Base-by-base conservation (phyloP, 2,329 filamentous ascomycete genomes). In the Fusarium newnesense region DNA sequence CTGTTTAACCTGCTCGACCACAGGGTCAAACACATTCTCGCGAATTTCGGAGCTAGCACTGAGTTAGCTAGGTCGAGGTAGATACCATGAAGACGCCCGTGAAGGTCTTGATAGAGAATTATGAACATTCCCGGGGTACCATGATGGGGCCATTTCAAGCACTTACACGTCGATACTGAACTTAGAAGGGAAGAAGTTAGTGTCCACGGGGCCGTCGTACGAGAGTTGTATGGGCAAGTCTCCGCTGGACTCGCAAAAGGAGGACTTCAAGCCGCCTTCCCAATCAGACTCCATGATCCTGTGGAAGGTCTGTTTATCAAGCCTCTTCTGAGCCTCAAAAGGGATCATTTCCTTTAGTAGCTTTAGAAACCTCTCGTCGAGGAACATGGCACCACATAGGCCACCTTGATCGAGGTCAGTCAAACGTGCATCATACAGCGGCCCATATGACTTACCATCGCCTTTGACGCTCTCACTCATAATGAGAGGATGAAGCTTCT, bases 361-460 rank as follows among this genome's bases (percentile, higher is more conserved):
- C 0, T 59, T 5, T 2, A 73, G 9, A 49, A 86, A 86, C 0
- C 61, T 72, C 10, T 85, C 76, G 52, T 85, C 83, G 1, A 86
- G 76, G n/a, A 85, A 83, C 0, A 84, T 77, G 2, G 78, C 83
- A 2, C 85, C 84, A 11, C 82, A 85, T 0, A 86, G 70, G 0
- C 67, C 79, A 9, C 83, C 83, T 84, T 21, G 9, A 3, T 13
- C 9, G 13, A 36, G 9, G n/a, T 70, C 16, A 69, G 60, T 21
- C 18, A 19, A 39, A n/a, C 12, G 26, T 16, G 5, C 42, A 28
- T 40, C 49, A 18, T 7, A 61, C 13, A 42, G 9, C 11, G 13
- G 30, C 4, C 21, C 6, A 30, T 15, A 16, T 13, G 13, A 28
- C 71, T 50, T 58, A 78, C 84, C 83, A 26, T 82, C 76, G 1